Evolutionary conservation across 2,329 filamentous ascomycete genomes (phyloP).

Genomic region (Karstenula rhodostoma): DNA sequence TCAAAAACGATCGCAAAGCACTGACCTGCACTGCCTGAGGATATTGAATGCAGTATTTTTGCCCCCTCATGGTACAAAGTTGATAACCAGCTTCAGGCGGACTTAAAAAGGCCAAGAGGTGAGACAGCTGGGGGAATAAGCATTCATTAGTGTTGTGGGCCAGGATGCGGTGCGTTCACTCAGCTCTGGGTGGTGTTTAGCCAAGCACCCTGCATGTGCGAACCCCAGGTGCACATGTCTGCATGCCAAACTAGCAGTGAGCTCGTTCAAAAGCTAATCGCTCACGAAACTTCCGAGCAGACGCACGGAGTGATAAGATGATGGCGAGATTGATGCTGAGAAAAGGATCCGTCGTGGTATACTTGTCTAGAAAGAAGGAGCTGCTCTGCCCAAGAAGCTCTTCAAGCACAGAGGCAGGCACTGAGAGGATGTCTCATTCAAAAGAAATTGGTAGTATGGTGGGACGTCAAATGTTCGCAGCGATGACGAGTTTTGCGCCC

Average conservation of each 20-base stretch:
- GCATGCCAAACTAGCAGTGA: background rate
- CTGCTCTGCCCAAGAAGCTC: background rate
- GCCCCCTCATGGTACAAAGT: background rate
- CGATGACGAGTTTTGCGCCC: background rate
- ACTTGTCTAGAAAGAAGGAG: background rate
- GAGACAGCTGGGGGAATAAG: slow-evolving; percentile 10
- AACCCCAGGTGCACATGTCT: background rate
- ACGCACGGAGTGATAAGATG: background rate
- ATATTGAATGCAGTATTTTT: too few relatives aligned
- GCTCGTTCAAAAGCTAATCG: background rate
- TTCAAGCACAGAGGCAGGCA: background rate
- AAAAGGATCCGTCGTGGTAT: background rate
- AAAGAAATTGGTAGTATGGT: background rate
- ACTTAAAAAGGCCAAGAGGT: background rate
- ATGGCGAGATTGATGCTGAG: background rate
- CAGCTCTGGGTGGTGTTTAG: background rate
- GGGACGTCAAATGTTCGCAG: background rate
- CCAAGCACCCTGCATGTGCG: background rate
- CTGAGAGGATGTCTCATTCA: background rate
- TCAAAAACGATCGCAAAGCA: too few relatives aligned
- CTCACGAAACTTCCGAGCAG: background rate
- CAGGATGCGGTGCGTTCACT: background rate
- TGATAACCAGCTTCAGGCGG: background rate
- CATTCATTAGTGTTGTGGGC: background rate
- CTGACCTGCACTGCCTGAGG: too few relatives aligned